phyloP scores from a whole-genome alignment of 2,329 filamentous ascomycete genomes.

The Aureobasidium leucospermi region DNA sequence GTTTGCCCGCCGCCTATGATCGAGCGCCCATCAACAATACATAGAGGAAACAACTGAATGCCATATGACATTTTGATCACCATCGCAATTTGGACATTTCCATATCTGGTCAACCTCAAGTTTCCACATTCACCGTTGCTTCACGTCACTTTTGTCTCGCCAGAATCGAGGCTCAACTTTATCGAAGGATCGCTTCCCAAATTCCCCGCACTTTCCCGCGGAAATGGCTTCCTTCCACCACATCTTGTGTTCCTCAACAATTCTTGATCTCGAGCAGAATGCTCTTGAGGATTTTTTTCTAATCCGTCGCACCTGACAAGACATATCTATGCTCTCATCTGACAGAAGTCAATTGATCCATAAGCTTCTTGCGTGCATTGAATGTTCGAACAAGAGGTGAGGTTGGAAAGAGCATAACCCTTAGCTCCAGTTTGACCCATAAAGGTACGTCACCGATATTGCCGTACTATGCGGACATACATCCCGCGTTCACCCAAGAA shows the following conservation, averaged over 20 bases:
- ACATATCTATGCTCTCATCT: too few species aligned
- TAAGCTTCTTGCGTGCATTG: neutral
- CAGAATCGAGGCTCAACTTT: neutral
- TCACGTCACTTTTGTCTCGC: neutral
- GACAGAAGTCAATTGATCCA: neutral
- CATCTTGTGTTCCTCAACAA: too few species aligned
- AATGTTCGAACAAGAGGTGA: neutral
- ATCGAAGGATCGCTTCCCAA: neutral
- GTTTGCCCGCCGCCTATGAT: too few species aligned
- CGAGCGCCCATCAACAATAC: too few species aligned
- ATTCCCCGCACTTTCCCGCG: constrained; percentile 1
- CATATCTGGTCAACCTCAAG: too few species aligned
- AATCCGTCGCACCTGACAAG: too few species aligned
- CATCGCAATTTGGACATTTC: too few species aligned
- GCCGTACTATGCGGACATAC: neutral
- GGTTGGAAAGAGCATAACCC: neutral
- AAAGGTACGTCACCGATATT: neutral
- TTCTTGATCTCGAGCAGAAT: too few species aligned
- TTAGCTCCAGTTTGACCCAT: neutral
- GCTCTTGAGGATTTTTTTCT: too few species aligned
- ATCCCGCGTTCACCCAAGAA: neutral
- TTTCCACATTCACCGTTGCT: neutral
- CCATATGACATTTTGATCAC: too few species aligned
- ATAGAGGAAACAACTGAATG: too few species aligned
- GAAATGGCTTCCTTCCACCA: neutral